phyloP scores from a whole-genome alignment of 108 stramenopile genomes.

The Hondaea fermentalgiana region DNA sequence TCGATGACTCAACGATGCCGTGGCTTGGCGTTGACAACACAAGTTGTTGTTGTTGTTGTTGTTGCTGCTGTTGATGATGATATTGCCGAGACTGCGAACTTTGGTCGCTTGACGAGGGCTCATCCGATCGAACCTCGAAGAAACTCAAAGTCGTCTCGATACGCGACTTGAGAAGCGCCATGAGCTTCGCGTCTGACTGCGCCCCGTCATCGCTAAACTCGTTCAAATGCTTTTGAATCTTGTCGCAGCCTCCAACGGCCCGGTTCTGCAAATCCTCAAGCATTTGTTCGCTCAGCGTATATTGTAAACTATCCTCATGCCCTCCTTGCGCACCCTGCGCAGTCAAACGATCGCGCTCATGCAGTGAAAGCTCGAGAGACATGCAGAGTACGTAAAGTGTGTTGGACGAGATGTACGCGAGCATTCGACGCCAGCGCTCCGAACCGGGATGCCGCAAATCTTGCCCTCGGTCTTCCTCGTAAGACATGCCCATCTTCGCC shows the following conservation, averaged over 20 bases:
- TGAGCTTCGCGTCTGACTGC: not conserved
- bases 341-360: not conserved
- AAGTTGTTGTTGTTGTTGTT: not conserved
- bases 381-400: not conserved
- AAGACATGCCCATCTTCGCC: not conserved
- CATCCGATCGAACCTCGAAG: not conserved
- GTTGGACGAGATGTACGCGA: not conserved
- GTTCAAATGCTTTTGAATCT: not conserved
- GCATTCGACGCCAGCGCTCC: not conserved
- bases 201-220: not conserved
- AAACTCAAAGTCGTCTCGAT: not conserved
- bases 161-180: not conserved
- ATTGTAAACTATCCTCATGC: not conserved
- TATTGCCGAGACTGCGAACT: not conserved
- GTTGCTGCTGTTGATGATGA: not conserved
- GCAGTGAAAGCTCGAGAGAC: not conserved
- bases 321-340: not conserved
- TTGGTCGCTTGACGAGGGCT: not conserved
- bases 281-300: not conserved
- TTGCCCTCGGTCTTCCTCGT: not conserved
- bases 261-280: not conserved
- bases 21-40: not conserved
- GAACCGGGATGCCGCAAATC: not conserved
- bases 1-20: too few species aligned
- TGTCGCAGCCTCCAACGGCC: not conserved